These are phyloP conservation scores for Coemansia sp. DNA, from an alignment of 192 early-diverging fungal genomes.

Conservation along the genomic window DNA sequence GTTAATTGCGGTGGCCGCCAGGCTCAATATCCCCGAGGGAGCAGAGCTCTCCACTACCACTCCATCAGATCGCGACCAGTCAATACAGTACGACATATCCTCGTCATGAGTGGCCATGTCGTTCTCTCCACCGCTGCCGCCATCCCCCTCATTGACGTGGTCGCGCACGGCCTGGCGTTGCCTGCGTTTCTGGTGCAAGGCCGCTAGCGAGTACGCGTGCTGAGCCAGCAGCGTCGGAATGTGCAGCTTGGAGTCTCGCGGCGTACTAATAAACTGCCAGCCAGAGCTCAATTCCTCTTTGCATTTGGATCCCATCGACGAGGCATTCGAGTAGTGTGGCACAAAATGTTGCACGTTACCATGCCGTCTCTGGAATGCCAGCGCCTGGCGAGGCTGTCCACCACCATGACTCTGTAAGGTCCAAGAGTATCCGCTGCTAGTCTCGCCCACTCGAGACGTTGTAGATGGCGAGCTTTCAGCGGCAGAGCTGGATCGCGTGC, in stretches of 20 bases:
- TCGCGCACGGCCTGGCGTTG: slow-evolving; percentile 8
- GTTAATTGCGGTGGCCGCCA: not conserved
- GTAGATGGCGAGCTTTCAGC: slow-evolving; percentile 24
- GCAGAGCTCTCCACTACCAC: slow-evolving; percentile 35
- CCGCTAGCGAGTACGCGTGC: slow-evolving; percentile 49
- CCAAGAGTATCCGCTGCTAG: slow-evolving; percentile 9
- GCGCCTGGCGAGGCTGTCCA: not conserved
- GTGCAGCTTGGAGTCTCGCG: slow-evolving; percentile 47
- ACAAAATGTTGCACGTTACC: slow-evolving; percentile 51
- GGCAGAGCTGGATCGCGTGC: slow-evolving; percentile 23
- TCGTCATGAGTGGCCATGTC: not conserved
- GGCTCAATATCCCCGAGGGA: slow-evolving; percentile 10
- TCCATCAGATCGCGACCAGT: slow-evolving; percentile 55
- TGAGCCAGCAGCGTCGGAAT: slow-evolving; percentile 50
- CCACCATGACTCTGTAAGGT: not conserved
- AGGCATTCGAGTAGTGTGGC: slow-evolving; percentile 46
- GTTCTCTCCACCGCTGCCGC: not conserved
- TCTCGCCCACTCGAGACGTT: slow-evolving; percentile 19
- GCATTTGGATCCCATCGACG: not conserved
- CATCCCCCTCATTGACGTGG: not conserved
- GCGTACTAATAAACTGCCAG: slow-evolving; percentile 57
- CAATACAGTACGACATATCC: slow-evolving; percentile 54
- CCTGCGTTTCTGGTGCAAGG: slow-evolving; percentile 18
- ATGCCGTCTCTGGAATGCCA: slow-evolving; percentile 9
- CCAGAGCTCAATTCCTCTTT: slow-evolving; percentile 34